Base-by-base conservation (phyloP, 805 yeast species). In the Barnettozyma siamensis region DNA sequence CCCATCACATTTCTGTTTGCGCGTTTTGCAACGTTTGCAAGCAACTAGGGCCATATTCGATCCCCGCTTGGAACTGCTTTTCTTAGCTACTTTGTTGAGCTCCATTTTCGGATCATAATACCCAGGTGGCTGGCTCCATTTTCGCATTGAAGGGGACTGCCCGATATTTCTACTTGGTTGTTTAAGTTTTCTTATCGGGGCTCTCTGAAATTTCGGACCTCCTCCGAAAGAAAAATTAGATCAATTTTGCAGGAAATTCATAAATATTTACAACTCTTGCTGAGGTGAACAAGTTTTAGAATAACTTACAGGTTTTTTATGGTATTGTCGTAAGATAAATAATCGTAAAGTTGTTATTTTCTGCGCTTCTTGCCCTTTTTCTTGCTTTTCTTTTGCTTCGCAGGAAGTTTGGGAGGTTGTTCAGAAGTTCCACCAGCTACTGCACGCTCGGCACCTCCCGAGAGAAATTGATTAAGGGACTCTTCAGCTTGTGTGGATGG, bases 1-100 rank as follows among this genome's bases (percentile, higher is more conserved):
- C 15, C 38, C 38, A 28, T 36, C 38, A 29, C 38, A 36, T 28
- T 29, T 29, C 11, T 36, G 38, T 18, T 36, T 36, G 10, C 38
- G 28, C 3, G 27, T 11, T 20, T 36, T 36, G 19, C 38, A 36
- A n/a, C 38, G 18, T n/a, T 28, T 15, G 16, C 38, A 36, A 9
- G 38, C 38, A 7, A 36, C 38, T 6, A 35, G 10, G 10, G 31
- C 38, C 17, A 35, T 27, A n/a, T 28, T 28, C 5, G 31, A 28
- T 16, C 29, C n/a, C n/a, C 29, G 7, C 13, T 11, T 7, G 7
- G 29, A 26, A 5, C 6, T 8, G 29, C n/a, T 26, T 11, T 11
- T 26, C 29, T 26, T 26, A 5, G n/a, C 11, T 13, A 26, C 29
- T 13, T 11, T 26, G 13, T 26, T 26, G 8, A 13, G 29, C 8